Base-by-base conservation (phyloP, 106 monocot species). In the Triglochin maritima region DNA sequence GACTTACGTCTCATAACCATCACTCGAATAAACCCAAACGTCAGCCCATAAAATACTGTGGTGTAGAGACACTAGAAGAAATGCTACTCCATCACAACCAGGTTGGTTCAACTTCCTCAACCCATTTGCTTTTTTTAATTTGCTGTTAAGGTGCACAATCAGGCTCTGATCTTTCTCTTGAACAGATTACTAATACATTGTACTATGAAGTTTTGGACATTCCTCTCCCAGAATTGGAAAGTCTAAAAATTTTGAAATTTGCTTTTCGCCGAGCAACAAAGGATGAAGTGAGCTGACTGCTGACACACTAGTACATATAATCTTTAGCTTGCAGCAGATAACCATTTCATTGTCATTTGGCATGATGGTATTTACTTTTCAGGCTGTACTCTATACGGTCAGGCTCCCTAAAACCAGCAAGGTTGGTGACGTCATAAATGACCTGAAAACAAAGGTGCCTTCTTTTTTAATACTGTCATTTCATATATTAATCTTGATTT, bases 1-100 rank as follows among this genome's bases (percentile, higher is more conserved):
- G 96, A 17, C 86, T 98, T 76, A 98, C 96, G 17, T 86, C 96
- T 69, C 91, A 98, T 59, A 92, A 98, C 60, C 92, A 91, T 77
- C 92, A 92, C 60, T 91, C 96, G 56, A 87, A 98, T 68, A 91
- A 98, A 77, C 96, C 96, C 49, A 98, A 98, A 73, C 96, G 86
- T n/a, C 96, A 98, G 58, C 88, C 96, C 3, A 98, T 98, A 47
- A 91, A 85, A 51, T 98, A 88, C 53, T 79, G 91, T 13, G 91
- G 91, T 71, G 88, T 84, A 53, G 96, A 98, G 7, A 87, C 86
- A 75, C 84, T 98, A n/a, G 78, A 80, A 12, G 96, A 98, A 52
- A 91, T 98, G 96, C 72, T 98, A 60, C 79, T 88, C 59, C 96
- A 98, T 67, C 88, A 91, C 67, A 98, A 98, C 64, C 96, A 95